These are phyloP conservation scores for Dichotomocladium elegans DNA, from an alignment of 371 early-diverging fungal species.

Conservation along the genomic window DNA sequence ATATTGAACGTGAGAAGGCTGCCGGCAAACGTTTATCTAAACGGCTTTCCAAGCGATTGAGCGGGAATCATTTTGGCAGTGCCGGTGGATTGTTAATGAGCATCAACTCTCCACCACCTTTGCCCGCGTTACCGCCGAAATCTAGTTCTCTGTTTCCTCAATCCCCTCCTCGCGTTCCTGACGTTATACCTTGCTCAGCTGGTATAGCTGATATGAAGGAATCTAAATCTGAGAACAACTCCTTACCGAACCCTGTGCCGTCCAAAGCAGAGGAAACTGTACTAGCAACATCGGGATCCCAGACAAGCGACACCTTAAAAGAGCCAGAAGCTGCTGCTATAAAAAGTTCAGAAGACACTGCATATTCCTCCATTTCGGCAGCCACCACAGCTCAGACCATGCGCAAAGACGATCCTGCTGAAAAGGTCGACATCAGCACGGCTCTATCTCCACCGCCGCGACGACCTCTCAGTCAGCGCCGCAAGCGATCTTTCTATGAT, in stretches of 20 bases:
- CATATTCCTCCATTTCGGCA: neutral
- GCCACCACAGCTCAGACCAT: neutral
- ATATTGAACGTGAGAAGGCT: constrained; percentile 29
- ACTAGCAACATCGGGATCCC: neutral
- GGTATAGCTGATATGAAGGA: too few relatives aligned
- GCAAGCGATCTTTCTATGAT: neutral
- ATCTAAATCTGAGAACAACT: too few relatives aligned
- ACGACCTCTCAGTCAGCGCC: neutral
- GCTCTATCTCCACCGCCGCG: neutral
- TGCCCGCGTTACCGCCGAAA: constrained; percentile 2
- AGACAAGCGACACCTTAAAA: too few relatives aligned
- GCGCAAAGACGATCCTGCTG: neutral
- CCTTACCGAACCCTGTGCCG: neutral
- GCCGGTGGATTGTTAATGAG: constrained; percentile 45
- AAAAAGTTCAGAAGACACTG: too few relatives aligned
- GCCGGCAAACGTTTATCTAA: constrained; percentile 22
- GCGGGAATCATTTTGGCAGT: constrained; percentile 46
- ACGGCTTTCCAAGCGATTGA: constrained; percentile 34
- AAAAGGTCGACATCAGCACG: neutral
- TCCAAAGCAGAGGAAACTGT: neutral
- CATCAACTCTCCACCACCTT: constrained; percentile 14
- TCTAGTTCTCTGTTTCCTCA: too few relatives aligned
- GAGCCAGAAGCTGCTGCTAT: too few relatives aligned
- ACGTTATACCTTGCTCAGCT: too few relatives aligned
- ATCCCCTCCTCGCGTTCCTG: too few relatives aligned